Conservation (phyloP, 805 yeast species). For the Candida lessepsii region DNA sequence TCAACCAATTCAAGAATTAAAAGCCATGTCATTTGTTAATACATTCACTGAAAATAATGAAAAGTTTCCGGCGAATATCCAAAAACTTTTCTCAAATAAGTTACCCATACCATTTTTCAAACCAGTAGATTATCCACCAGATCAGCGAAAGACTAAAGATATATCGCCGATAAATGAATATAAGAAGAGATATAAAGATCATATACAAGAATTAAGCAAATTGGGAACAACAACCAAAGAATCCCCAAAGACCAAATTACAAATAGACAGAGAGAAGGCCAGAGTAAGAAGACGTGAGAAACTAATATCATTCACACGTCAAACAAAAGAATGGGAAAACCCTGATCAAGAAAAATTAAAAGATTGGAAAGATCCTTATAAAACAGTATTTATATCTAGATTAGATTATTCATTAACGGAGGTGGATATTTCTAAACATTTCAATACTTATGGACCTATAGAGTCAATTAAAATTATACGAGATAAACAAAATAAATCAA, state of each 20-base stretch:
- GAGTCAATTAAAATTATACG: conserved; percentile 47
- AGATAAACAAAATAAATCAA: conserved; percentile 47
- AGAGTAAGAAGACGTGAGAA: conserved; percentile 12
- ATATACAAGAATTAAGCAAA: conserved; percentile 5
- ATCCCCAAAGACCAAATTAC: conserved; percentile 6
- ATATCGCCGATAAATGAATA: conserved; percentile 10
- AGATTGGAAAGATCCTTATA: conserved; percentile 58
- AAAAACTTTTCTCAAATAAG: conserved; percentile 54
- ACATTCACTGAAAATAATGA: conserved; percentile 16
- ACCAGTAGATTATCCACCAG: conserved; percentile 52
- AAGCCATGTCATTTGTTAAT: conserved; percentile 8
- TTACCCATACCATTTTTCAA: conserved; percentile 51
- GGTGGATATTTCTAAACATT: conserved; percentile 61
- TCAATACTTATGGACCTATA: conserved; percentile 67
- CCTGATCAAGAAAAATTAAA: conserved; percentile 29
- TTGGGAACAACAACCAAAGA: not conserved
- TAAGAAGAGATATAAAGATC: not conserved
- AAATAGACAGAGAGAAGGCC: conserved; percentile 5
- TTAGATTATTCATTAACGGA: conserved; percentile 65
- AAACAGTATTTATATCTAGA: conserved; percentile 76
- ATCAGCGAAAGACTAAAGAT: conserved; percentile 43
- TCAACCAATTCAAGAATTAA: no score
- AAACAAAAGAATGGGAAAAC: conserved; percentile 33
- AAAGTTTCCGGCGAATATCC: conserved; percentile 42
- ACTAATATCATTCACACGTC: conserved; percentile 21